These are phyloP conservation scores for Ampelomyces quisqualis DNA, from an alignment of 2,329 filamentous ascomycete genomes.

Conservation along the genomic window DNA sequence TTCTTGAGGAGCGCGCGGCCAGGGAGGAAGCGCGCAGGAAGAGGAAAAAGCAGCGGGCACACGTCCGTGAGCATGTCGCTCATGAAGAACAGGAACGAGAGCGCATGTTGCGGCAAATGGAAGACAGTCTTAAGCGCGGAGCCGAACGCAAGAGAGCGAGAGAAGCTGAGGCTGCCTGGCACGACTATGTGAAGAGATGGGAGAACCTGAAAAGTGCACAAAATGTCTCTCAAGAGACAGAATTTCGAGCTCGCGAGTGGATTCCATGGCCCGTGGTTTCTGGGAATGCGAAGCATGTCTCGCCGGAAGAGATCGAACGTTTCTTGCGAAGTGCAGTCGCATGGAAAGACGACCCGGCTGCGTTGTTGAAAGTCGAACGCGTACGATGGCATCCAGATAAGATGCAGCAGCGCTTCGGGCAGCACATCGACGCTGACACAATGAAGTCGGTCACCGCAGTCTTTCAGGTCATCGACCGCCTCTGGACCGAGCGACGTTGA, in stretches of 20 bases:
- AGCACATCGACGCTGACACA: slow-evolving; percentile 66
- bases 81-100: slow-evolving; percentile 47
- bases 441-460: slow-evolving; percentile 82
- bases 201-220: slow-evolving; percentile 45
- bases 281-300: slow-evolving; percentile 59
- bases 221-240: slow-evolving; percentile 12
- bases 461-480: slow-evolving; percentile 82
- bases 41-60: slow-evolving; percentile 43
- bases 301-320: slow-evolving; percentile 61
- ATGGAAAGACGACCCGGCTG: slow-evolving; percentile 44
- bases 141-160: slow-evolving; percentile 61
- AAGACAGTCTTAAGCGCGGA: slow-evolving; percentile 66
- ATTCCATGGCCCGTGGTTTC: slow-evolving; percentile 74
- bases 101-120: slow-evolving; percentile 63
- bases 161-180: slow-evolving; percentile 63
- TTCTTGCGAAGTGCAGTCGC: slow-evolving; percentile 66
- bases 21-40: slow-evolving; percentile 51
- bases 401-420: slow-evolving; percentile 83
- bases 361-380: slow-evolving; percentile 75
- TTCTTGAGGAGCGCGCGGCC: slow-evolving; percentile 74
- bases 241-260: slow-evolving; percentile 35
- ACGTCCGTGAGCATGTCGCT: slow-evolving; percentile 46
- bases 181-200: slow-evolving; percentile 67
- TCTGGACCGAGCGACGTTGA: slow-evolving; percentile 64
- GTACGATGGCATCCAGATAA: slow-evolving; percentile 98